Base-by-base conservation (phyloP, 2,329 filamentous ascomycete species). In the Penicillium sclerotigenum region DNA sequence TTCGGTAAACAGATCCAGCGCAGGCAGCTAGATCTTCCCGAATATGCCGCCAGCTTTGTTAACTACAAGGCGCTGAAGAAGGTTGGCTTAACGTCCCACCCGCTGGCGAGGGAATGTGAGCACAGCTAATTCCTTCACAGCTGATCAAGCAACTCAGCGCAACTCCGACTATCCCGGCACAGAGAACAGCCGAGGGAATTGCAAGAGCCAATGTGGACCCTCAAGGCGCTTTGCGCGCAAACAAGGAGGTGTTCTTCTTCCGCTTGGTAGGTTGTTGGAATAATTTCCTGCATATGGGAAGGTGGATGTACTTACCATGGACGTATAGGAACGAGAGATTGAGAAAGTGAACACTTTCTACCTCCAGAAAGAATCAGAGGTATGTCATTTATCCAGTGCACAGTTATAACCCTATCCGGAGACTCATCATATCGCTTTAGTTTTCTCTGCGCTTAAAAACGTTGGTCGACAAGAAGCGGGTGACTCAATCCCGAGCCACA, bases 1-100 rank as follows among this genome's bases (percentile, higher is more conserved):
- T 99, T 99, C 81, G 94, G 94, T 76, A 99, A 99, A 82, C 91
- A 97, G 75, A 96, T 99, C 66, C 94, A 97, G 81, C 96, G 96
- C 81, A 88, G 92, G 74, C 94, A 99, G 83, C 90, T 99, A 70
- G 94, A 99, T 75, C 92, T 99, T 58, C 94, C 94, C 58, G 94
- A 99, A 83, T 99, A 99, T 87, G 93, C 94, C 60, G 91, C 93
- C 63, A 97, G 92, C 77, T 99, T 99, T 73, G 92, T 97, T 68
- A 97, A 99, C 78, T 99, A 99, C 81, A 99, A 99, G 80, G 92
- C 91, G 58, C 82, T 99, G 67, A 99, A 99, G 78, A 97, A 97
- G 90, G 94, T 96, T 51, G 6, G 62, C 51, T 10, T 13, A 31
- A 49, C 16, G 11, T 28, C n/a, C n/a, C 47, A 38, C 41, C 58